Conservation (phyloP, 2,329 filamentous ascomycete genomes). For the Fusarium abutilonis region DNA sequence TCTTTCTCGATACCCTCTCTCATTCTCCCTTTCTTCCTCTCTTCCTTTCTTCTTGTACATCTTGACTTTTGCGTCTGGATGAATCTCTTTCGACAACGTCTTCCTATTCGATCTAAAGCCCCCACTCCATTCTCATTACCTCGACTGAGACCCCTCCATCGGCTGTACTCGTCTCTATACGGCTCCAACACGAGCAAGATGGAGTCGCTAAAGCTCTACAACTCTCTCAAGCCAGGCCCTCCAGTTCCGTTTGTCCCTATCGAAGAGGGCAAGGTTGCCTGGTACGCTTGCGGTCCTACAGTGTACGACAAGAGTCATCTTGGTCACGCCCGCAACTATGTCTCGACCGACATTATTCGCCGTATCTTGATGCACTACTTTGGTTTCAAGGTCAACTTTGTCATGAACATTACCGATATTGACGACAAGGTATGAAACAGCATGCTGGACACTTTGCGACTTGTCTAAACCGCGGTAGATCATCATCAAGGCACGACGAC, state of each 20-base stretch:
- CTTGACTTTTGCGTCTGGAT: constrained; percentile 46
- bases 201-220: constrained; percentile 77
- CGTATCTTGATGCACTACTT: constrained; percentile 87
- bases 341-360: constrained; percentile 87
- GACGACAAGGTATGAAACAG: constrained; percentile 70
- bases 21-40: constrained; percentile 22
- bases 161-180: constrained; percentile 49
- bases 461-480: constrained; percentile 54
- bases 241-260: constrained; percentile 80
- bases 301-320: constrained; percentile 85
- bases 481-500: constrained; percentile 74
- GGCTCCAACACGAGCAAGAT: constrained; percentile 49
- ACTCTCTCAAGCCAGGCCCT: constrained; percentile 76
- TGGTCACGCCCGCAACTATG: constrained; percentile 89
- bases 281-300: constrained; percentile 92
- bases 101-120: constrained; percentile 41
- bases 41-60: constrained; percentile 20
- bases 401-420: constrained; percentile 93
- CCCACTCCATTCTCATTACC: constrained; percentile 43
- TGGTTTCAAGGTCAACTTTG: constrained; percentile 82
- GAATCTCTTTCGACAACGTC: constrained; percentile 50
- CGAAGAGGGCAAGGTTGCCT: constrained; percentile 76
- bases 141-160: constrained; percentile 41
- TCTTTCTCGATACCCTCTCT: constrained; percentile 15
- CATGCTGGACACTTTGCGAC: constrained; percentile 6